Evolutionary conservation across 257 asterid species (phyloP).

Genomic region (Rehmannia glutinosa): DNA sequence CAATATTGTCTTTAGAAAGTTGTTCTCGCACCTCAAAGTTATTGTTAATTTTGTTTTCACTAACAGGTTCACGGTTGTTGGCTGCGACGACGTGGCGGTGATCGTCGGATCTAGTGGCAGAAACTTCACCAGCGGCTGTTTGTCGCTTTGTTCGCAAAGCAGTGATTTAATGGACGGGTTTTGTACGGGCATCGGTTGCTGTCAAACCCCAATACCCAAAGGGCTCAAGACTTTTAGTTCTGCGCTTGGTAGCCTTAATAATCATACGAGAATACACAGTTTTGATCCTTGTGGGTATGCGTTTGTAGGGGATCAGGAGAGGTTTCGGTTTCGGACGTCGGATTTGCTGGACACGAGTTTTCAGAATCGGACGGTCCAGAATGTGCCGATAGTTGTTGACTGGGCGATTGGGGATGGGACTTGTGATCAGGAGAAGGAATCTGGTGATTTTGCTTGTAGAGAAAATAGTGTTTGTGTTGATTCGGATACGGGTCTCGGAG

Average conservation of each 20-base stretch:
- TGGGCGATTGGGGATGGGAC: constrained; percentile 29
- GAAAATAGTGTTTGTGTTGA: constrained; percentile 28
- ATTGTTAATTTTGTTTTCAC: too few species aligned
- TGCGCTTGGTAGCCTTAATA: background rate
- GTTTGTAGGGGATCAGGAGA: constrained; percentile 20
- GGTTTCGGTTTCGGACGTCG: background rate
- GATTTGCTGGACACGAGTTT: constrained; percentile 8
- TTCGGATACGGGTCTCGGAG: constrained; percentile 27
- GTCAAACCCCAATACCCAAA: constrained; percentile 16
- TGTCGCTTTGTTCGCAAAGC: too few species aligned
- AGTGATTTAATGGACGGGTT: too few species aligned
- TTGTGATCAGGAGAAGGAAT: constrained; percentile 7
- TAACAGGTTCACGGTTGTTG: too few species aligned
- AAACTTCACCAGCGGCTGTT: constrained; percentile 7
- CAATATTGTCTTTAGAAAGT: too few species aligned
- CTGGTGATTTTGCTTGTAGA: constrained; percentile 19
- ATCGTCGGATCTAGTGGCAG: too few species aligned
- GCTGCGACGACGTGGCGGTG: too few species aligned
- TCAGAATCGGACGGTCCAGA: constrained; percentile 1
- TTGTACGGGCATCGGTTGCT: constrained; percentile 24
- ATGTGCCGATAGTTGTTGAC: constrained; percentile 31
- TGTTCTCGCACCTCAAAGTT: too few species aligned
- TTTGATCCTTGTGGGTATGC: constrained; percentile 30
- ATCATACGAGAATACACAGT: background rate
- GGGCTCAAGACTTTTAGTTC: background rate